Conservation (phyloP, 2,329 filamentous ascomycete genomes). For the Sclerotiophoma versabilis region DNA sequence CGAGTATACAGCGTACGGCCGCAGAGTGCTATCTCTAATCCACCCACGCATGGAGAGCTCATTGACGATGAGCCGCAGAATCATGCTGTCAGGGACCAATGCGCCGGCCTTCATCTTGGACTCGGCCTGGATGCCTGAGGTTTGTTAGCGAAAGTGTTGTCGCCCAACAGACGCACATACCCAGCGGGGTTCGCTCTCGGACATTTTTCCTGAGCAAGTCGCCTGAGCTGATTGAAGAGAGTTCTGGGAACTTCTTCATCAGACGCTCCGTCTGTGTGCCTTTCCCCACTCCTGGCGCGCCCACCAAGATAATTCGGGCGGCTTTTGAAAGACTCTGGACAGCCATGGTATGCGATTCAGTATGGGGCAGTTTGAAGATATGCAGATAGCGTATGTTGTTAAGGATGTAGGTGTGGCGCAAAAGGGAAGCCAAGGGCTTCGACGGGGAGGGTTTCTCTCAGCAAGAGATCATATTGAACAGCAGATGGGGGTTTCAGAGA, state of each 20-base stretch:
- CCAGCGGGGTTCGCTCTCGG: slow-evolving; percentile 82
- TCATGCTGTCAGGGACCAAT: slow-evolving; percentile 90
- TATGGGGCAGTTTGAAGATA: neutral
- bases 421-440: slow-evolving; percentile 15
- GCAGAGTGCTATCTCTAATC: slow-evolving; percentile 64
- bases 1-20: slow-evolving; percentile 56
- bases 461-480: slow-evolving; percentile 12
- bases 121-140: slow-evolving; percentile 85
- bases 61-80: slow-evolving; percentile 89
- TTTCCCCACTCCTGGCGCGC: slow-evolving; percentile 96
- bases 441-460: slow-evolving; percentile 5
- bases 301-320: slow-evolving; percentile 91
- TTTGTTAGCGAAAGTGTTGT: slow-evolving; percentile 19
- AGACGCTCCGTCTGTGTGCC: slow-evolving; percentile 93
- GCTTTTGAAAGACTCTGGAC: slow-evolving; percentile 61
- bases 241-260: slow-evolving; percentile 83
- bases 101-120: slow-evolving; percentile 84
- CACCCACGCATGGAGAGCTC: slow-evolving; percentile 87
- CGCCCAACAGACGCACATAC: slow-evolving; percentile 55
- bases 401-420: neutral
- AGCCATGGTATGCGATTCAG: slow-evolving; percentile 30
- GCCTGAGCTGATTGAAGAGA: slow-evolving; percentile 91
- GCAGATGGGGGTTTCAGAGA: neutral
- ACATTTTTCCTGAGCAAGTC: slow-evolving; percentile 94
- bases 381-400: neutral